phyloP scores from a whole-genome alignment of 345 rosid species.

The Psidium guajava region DNA sequence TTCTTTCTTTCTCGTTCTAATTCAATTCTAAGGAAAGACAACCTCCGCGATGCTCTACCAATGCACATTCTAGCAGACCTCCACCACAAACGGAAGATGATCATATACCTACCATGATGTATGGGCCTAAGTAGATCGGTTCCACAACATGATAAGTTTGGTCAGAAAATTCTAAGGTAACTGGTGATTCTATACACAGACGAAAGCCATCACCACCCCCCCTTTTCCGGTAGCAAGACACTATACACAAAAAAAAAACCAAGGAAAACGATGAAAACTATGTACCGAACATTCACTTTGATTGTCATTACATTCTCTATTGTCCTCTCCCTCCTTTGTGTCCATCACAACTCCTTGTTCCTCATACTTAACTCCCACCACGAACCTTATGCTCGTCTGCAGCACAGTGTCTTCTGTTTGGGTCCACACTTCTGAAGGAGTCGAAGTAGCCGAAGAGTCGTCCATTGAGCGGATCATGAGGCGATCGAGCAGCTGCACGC shows the following conservation, averaged over 20 bases:
- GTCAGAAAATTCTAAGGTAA: neutral
- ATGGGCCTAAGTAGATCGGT: neutral
- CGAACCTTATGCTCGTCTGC: constrained; percentile 57
- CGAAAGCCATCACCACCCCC: neutral
- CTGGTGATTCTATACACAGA: neutral
- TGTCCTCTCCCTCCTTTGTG: constrained; percentile 8
- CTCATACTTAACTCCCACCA: constrained; percentile 67
- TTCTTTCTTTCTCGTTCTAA: no score
- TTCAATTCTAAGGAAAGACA: no score
- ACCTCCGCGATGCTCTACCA: no score
- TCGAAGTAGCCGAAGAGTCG: no score
- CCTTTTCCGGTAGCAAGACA: neutral
- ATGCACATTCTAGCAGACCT: neutral
- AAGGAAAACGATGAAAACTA: neutral
- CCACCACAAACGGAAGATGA: neutral
- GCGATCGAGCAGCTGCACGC: no score
- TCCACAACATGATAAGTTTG: neutral
- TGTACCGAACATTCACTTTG: neutral
- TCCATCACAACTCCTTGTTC: constrained; percentile 31
- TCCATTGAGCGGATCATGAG: no score
- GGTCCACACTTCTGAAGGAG: no score
- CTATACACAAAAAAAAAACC: neutral
- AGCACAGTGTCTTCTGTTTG: no score
- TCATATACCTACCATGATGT: neutral
- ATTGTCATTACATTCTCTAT: neutral